These are phyloP conservation scores for Ramalina intermedia DNA, from an alignment of 495 filamentous ascomycete genomes.

Conservation along the genomic window DNA sequence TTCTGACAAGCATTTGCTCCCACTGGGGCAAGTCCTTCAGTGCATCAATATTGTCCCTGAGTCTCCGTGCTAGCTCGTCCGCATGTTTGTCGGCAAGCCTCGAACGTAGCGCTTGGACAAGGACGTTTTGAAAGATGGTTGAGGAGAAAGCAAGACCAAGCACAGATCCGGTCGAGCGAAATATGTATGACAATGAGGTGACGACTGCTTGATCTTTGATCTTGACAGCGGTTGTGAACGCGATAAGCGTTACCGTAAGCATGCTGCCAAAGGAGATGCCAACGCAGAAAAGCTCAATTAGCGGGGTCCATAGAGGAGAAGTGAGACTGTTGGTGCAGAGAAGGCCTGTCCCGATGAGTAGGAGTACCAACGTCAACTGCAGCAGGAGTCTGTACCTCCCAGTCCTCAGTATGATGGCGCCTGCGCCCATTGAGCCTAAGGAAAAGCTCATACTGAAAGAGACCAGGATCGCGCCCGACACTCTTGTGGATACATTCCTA, in stretches of 20 bases:
- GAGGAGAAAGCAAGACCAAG: conserved; percentile 68
- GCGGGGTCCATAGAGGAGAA: conserved; percentile 47
- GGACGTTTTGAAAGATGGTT: conserved; percentile 67
- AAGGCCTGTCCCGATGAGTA: conserved; percentile 33
- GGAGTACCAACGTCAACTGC: conserved; percentile 34
- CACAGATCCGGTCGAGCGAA: conserved; percentile 65
- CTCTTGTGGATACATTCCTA: conserved; percentile 51
- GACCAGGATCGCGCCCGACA: conserved; percentile 56
- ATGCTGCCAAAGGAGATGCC: conserved; percentile 63
- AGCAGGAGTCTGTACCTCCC: conserved; percentile 54
- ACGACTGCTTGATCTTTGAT: conserved; percentile 73
- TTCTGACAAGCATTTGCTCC: conserved; percentile 43
- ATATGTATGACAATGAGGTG: conserved; percentile 71
- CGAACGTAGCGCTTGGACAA: conserved; percentile 16
- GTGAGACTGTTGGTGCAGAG: conserved; percentile 32
- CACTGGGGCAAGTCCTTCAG: conserved; percentile 40
- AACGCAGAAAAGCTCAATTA: conserved; percentile 51
- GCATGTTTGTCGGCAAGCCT: conserved; percentile 29
- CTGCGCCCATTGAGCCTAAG: conserved; percentile 52
- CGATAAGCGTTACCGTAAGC: conserved; percentile 65
- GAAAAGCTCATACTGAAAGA: conserved; percentile 53
- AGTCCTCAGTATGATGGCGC: conserved; percentile 60
- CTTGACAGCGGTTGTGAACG: conserved; percentile 66
- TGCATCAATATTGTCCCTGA: conserved; percentile 48
- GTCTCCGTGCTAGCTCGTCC: conserved; percentile 39